Evolutionary conservation across 345 rosid species (phyloP).

Genomic region (Adansonia digitata): DNA sequence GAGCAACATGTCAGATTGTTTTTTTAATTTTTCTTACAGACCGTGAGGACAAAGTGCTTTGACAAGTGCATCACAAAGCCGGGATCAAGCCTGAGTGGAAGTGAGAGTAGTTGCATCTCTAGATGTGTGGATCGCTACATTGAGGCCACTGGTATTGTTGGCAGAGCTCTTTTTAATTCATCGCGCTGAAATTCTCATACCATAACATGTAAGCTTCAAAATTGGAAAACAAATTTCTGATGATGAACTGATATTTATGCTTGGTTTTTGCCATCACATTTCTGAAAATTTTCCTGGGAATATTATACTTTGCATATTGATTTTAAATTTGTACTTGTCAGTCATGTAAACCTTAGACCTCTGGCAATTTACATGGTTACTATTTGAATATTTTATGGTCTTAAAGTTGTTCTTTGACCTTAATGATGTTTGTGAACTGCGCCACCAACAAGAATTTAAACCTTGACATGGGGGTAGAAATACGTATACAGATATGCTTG

Average conservation of each 20-base stretch:
- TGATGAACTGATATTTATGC: neutral
- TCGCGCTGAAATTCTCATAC: conserved; percentile 35
- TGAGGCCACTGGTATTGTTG: conserved; percentile 80
- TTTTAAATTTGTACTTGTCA: neutral
- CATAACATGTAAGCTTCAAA: neutral
- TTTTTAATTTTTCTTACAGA: conserved; percentile 35
- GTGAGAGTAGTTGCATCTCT: conserved; percentile 90
- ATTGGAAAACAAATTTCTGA: neutral
- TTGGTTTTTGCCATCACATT: neutral
- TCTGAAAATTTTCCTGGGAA: neutral
- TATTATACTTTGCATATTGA: neutral
- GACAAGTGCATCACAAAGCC: conserved; percentile 85
- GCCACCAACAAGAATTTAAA: neutral
- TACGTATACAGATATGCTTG: no score
- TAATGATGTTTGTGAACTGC: no score
- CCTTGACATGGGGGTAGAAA: neutral
- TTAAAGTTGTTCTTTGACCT: neutral
- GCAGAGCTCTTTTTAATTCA: conserved; percentile 55
- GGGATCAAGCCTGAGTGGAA: conserved; percentile 78
- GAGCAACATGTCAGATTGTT: neutral
- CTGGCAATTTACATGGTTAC: neutral
- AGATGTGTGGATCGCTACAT: conserved; percentile 96
- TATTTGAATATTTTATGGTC: neutral
- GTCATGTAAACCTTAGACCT: neutral
- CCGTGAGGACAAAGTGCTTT: conserved; percentile 72